Percentiles rank a stretch among this genome's conserved stretches.
phyloP scores from a whole-genome alignment of 768 basidiomycete species.

The Russula griseocarnosa region DNA sequence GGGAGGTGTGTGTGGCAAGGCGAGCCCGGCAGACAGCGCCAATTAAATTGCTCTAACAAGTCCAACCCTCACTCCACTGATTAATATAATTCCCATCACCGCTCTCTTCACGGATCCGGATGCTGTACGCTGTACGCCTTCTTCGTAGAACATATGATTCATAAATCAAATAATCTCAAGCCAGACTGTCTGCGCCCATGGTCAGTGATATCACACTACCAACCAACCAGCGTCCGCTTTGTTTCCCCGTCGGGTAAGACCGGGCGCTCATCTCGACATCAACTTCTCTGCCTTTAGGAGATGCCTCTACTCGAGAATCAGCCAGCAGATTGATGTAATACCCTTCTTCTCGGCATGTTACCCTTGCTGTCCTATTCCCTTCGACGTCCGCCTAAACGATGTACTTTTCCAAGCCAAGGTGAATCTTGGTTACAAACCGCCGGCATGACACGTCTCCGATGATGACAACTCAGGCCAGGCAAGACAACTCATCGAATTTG shows the following conservation, averaged over 20 bases:
- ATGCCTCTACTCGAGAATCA: neutral
- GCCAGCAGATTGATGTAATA: neutral
- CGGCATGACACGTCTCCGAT: neutral
- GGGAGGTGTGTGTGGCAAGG: constrained; percentile 1
- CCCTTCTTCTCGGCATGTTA: neutral
- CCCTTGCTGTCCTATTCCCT: neutral
- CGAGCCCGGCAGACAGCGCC: neutral
- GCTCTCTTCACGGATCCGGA: neutral
- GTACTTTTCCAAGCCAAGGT: neutral
- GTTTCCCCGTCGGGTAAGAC: neutral
- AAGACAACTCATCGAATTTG: too few relatives aligned
- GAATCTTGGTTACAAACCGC: neutral
- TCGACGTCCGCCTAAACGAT: neutral
- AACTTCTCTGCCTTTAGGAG: neutral
- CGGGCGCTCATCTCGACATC: neutral
- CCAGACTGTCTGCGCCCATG: neutral
- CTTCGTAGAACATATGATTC: neutral
- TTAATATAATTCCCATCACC: neutral
- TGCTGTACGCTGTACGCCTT: neutral
- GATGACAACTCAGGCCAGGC: neutral
- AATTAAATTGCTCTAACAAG: neutral
- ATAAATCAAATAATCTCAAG: neutral
- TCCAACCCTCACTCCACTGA: neutral
- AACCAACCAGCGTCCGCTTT: neutral
- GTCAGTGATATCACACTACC: neutral